phyloP scores from a whole-genome alignment of 2,329 filamentous ascomycete genomes.

The Colletotrichum simmondsii region DNA sequence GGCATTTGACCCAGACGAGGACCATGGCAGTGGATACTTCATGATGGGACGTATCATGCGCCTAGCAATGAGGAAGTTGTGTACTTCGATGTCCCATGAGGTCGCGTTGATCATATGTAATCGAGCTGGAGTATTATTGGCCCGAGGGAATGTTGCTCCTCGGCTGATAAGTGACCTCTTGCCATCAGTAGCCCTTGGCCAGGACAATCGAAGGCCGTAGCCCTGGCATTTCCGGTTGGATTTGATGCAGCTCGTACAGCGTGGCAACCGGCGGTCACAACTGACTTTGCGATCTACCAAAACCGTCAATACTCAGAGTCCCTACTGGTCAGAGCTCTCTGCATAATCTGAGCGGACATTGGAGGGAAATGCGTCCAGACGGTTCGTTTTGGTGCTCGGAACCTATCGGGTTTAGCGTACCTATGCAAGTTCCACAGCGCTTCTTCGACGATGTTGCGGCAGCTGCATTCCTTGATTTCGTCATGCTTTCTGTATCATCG shows the following conservation, averaged over 20 bases:
- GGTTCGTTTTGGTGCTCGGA: background rate
- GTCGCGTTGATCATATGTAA: slow-evolving; percentile 38
- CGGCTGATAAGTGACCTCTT: slow-evolving; percentile 37
- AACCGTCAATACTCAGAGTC: background rate
- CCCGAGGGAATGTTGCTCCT: background rate
- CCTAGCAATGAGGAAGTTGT: background rate
- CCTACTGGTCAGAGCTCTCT: background rate
- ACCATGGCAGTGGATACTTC: background rate
- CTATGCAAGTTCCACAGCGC: slow-evolving; percentile 10
- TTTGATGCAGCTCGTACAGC: slow-evolving; percentile 37
- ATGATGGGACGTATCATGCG: background rate
- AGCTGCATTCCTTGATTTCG: background rate
- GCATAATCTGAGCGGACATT: background rate
- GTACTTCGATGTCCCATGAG: slow-evolving; percentile 36
- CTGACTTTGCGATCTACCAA: slow-evolving; percentile 38
- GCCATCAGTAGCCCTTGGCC: slow-evolving; percentile 40
- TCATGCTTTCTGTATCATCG: background rate
- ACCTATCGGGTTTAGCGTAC: background rate
- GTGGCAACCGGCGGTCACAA: slow-evolving; percentile 38
- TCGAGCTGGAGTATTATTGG: background rate
- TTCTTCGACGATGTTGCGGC: background rate
- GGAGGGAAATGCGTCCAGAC: background rate
- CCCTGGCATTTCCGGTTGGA: slow-evolving; percentile 38
- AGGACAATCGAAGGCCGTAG: slow-evolving; percentile 42
- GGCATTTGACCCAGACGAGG: background rate